Percentiles rank a stretch among this genome's conserved stretches.
These are phyloP conservation scores for Sicyos edulis DNA, from an alignment of 306 rosid genomes.

Conservation along the genomic window DNA sequence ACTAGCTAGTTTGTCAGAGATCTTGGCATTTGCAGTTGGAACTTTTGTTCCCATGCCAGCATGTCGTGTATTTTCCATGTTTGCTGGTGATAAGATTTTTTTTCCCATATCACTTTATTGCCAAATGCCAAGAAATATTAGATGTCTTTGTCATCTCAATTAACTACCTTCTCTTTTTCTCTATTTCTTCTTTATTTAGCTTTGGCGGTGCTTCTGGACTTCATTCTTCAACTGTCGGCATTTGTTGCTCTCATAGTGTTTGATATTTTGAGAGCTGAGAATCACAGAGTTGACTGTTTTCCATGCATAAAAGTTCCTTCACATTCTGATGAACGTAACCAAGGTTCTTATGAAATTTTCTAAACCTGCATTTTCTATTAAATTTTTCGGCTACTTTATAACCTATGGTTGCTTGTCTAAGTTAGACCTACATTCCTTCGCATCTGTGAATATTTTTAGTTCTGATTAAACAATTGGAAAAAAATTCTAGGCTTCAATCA, in stretches of 20 bases:
- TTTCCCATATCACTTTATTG: not conserved
- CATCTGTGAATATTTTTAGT: slow-evolving; percentile 19
- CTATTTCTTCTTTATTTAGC: slow-evolving; percentile 34
- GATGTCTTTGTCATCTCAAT: not conserved
- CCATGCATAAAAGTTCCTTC: slow-evolving; percentile 69
- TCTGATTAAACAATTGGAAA: slow-evolving; percentile 29
- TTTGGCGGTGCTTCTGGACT: slow-evolving; percentile 93
- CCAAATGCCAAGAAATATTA: not conserved
- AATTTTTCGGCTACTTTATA: not conserved
- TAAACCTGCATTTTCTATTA: not conserved
- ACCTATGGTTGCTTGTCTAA: slow-evolving; percentile 21
- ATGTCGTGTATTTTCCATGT: slow-evolving; percentile 96
- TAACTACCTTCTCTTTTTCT: slow-evolving; percentile 18
- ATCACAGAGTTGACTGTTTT: slow-evolving; percentile 78
- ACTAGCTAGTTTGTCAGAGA: slow-evolving; percentile 82
- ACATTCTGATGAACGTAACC: slow-evolving; percentile 42
- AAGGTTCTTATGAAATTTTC: slow-evolving; percentile 41
- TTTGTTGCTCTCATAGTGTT: slow-evolving; percentile 77
- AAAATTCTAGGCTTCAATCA: slow-evolving; percentile 45
- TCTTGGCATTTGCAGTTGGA: slow-evolving; percentile 95
- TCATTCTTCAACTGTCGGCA: slow-evolving; percentile 86
- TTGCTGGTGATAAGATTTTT: slow-evolving; percentile 59
- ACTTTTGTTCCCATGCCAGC: slow-evolving; percentile 94
- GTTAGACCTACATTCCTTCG: slow-evolving; percentile 12
- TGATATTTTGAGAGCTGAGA: slow-evolving; percentile 74